Evolutionary conservation across 768 basidiomycete species (phyloP).

Genomic region (Myochromella boudieri): DNA sequence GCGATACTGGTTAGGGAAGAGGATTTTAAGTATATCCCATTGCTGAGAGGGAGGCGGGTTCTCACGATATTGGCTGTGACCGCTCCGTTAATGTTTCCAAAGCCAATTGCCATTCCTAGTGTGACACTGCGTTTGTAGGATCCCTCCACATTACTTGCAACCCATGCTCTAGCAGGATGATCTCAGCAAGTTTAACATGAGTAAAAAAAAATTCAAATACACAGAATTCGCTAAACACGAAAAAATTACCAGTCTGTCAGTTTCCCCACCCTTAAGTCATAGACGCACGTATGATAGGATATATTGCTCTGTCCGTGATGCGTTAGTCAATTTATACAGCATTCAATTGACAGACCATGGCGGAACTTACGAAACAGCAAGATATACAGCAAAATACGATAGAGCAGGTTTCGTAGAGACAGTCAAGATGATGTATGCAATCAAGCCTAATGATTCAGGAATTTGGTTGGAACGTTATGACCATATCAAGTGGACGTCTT

Average conservation of each 20-base stretch:
- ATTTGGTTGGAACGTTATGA: no score
- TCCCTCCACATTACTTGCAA: conserved; percentile 71
- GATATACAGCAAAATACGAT: conserved; percentile 72
- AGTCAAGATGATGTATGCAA: conserved; percentile 69
- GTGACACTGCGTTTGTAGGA: conserved; percentile 72
- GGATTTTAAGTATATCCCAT: background rate
- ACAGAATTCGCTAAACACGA: conserved; percentile 43
- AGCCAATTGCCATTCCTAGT: conserved; percentile 69
- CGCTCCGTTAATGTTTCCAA: conserved; percentile 70
- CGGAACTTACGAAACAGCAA: conserved; percentile 65
- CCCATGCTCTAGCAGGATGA: conserved; percentile 55
- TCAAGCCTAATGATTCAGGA: conserved; percentile 32
- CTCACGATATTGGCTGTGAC: conserved; percentile 65
- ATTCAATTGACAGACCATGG: no score
- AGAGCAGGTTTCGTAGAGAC: conserved; percentile 56
- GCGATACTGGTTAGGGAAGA: conserved; percentile 50
- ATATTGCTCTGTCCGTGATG: conserved; percentile 46
- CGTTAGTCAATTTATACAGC: no score
- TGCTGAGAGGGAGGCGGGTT: conserved; percentile 13
- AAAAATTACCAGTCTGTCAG: no score
- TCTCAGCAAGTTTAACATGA: conserved; percentile 3
- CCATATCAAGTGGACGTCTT: background rate
- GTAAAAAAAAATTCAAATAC: conserved; percentile 29
- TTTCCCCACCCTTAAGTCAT: no score
- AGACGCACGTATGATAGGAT: conserved; percentile 49